A percentile compares a stretch with the other conserved stretches of the same genome.
These are phyloP conservation scores for Leishmania tarentolae DNA, from an alignment of 208 protist species.

Conservation along the genomic window DNA sequence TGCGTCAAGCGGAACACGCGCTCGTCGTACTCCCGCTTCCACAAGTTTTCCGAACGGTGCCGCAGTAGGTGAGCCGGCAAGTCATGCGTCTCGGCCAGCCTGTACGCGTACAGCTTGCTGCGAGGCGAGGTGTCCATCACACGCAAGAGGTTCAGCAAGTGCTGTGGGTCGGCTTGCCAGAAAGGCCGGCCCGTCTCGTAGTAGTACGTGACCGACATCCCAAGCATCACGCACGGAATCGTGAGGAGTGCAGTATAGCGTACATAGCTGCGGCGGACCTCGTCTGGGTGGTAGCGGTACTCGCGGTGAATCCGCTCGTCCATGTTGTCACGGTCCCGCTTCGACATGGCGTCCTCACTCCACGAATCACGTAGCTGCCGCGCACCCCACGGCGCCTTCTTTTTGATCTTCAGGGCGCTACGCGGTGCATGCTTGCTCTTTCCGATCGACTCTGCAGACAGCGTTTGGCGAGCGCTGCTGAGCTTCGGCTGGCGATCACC, in stretches of 20 bases:
- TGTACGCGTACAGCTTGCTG: conserved; percentile 66
- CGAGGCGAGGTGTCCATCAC: conserved; percentile 74
- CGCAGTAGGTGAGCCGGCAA: conserved; percentile 60
- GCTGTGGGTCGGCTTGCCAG: conserved; percentile 74
- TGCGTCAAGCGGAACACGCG: conserved; percentile 39
- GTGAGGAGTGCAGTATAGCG: conserved; percentile 48
- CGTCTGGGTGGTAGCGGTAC: conserved; percentile 88
- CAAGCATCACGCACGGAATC: conserved; percentile 53
- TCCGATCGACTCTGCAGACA: not conserved
- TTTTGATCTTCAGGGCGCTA: conserved; percentile 47
- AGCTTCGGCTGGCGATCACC: not conserved
- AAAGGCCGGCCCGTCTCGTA: conserved; percentile 48
- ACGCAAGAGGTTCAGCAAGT: conserved; percentile 70
- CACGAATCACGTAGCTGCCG: conserved; percentile 86
- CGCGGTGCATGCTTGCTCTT: conserved; percentile 16
- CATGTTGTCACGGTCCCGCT: conserved; percentile 72
- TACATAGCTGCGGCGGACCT: conserved; percentile 61
- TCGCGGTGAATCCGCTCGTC: conserved; percentile 78
- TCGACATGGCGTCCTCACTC: conserved; percentile 85
- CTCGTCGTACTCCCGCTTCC: conserved; percentile 39
- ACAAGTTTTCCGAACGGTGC: conserved; percentile 43
- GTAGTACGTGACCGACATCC: conserved; percentile 56
- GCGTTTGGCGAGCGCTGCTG: not conserved
- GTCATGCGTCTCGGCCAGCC: conserved; percentile 48
- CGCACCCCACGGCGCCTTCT: conserved; percentile 72